These are phyloP conservation scores for Emergomyces pasteurianus DNA, from an alignment of 2,329 filamentous ascomycete genomes.

Conservation along the genomic window DNA sequence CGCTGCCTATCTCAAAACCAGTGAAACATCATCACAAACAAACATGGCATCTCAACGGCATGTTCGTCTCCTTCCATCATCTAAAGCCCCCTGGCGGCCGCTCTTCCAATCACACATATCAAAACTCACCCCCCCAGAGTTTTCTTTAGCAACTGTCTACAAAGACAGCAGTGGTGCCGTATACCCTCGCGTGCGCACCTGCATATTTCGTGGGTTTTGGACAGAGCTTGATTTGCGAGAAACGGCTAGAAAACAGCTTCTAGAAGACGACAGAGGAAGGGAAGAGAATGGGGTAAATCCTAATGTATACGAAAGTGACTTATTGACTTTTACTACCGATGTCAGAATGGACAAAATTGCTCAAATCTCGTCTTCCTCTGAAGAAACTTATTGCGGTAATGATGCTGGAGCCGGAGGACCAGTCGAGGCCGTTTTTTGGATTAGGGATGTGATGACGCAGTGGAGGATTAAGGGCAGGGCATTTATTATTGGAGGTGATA, in stretches of 20 bases:
- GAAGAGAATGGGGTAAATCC: slow-evolving; percentile 44
- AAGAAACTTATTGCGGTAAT: slow-evolving; percentile 35
- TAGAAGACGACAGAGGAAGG: slow-evolving; percentile 25
- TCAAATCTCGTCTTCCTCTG: slow-evolving; percentile 50
- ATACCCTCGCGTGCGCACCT: slow-evolving; percentile 56
- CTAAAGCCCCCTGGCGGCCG: not conserved
- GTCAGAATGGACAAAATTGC: slow-evolving; percentile 71
- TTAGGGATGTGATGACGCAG: slow-evolving; percentile 56
- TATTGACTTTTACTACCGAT: slow-evolving; percentile 78
- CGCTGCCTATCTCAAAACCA: no score
- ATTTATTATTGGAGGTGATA: slow-evolving; percentile 63
- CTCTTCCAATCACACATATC: slow-evolving; percentile 2
- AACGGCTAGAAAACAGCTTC: slow-evolving; percentile 61
- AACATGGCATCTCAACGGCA: not conserved
- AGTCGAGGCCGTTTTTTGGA: slow-evolving; percentile 81
- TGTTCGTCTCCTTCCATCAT: not conserved
- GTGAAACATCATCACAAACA: not conserved
- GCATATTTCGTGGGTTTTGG: slow-evolving; percentile 80
- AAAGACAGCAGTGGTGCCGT: slow-evolving; percentile 4
- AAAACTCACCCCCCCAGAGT: not conserved
- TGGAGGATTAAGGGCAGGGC: slow-evolving; percentile 73
- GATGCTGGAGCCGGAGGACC: slow-evolving; percentile 53
- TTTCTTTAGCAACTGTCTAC: slow-evolving; percentile 10
- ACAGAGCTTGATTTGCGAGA: slow-evolving; percentile 48
- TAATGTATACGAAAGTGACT: slow-evolving; percentile 58